These are phyloP conservation scores for Lipomyces yamanashiensis DNA, from an alignment of 805 yeast genomes.

Conservation along the genomic window DNA sequence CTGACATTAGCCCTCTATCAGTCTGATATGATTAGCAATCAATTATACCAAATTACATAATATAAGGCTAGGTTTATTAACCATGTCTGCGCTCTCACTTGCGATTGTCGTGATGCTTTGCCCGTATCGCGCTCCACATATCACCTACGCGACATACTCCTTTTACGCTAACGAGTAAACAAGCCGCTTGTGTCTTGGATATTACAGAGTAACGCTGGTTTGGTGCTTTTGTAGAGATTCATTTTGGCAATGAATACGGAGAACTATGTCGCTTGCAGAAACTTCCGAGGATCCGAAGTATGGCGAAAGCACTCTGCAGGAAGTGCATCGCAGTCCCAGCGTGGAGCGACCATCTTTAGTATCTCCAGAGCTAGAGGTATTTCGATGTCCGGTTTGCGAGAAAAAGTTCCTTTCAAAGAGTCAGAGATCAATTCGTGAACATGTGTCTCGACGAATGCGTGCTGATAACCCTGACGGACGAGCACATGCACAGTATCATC, in stretches of 20 bases:
- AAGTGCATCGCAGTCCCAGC: not conserved
- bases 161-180: slow-evolving; percentile 1
- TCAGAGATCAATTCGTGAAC: slow-evolving; percentile 27
- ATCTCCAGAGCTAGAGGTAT: slow-evolving; percentile 20
- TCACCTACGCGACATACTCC: not conserved
- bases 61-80: not conserved
- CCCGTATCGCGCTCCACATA: slow-evolving; percentile 10
- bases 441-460: slow-evolving; percentile 26
- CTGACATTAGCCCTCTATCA: no score
- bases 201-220: no score
- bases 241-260: no score
- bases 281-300: not conserved
- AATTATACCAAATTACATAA: no score
- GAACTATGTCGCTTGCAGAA: not conserved
- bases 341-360: not conserved
- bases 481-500: slow-evolving; percentile 27
- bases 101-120: not conserved
- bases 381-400: slow-evolving; percentile 30
- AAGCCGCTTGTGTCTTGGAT: not conserved
- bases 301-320: slow-evolving; percentile 4
- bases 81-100: not conserved
- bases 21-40: no score
- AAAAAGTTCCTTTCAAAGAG: slow-evolving; percentile 29
- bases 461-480: slow-evolving; percentile 22
- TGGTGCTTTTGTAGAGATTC: no score